Conservation (phyloP, 2,329 filamentous ascomycete species). For the Fusarium sp. region DNA sequence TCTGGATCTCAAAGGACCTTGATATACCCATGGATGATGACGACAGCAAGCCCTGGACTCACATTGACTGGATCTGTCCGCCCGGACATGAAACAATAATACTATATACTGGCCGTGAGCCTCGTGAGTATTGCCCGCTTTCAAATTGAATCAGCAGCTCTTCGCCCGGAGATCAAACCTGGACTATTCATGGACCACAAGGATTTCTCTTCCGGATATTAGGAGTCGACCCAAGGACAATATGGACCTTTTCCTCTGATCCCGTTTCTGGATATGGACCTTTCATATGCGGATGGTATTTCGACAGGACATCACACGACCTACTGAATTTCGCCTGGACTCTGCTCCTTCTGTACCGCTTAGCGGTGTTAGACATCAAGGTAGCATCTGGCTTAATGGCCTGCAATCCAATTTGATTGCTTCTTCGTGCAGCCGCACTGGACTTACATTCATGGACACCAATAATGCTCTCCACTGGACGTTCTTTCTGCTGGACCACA, state of each 20-base stretch:
- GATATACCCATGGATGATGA: not conserved
- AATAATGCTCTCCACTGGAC: constrained; percentile 7
- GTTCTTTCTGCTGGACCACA: constrained; percentile 8
- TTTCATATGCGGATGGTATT: constrained; percentile 3
- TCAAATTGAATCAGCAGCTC: constrained; percentile 37
- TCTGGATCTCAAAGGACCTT: constrained; percentile 15
- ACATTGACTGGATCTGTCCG: constrained; percentile 44
- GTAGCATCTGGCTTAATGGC: constrained; percentile 30
- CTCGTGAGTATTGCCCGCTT: constrained; percentile 53
- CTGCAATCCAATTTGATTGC: constrained; percentile 49
- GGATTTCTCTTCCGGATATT: constrained; percentile 31
- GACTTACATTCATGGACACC: constrained; percentile 15
- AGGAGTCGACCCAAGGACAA: constrained; percentile 36
- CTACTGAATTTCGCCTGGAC: constrained; percentile 6
- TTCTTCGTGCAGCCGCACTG: constrained; percentile 44
- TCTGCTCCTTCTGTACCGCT: constrained; percentile 22
- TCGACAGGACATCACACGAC: constrained; percentile 23
- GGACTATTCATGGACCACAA: constrained; percentile 28
- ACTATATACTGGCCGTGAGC: constrained; percentile 34
- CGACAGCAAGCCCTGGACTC: constrained; percentile 15
- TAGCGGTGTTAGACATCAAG: constrained; percentile 18
- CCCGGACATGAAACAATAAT: constrained; percentile 46
- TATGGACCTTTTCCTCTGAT: not conserved
- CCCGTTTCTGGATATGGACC: constrained; percentile 13
- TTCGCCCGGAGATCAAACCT: constrained; percentile 36